A percentile compares a stretch with the other conserved stretches of the same genome.
Conservation (phyloP, 495 filamentous ascomycete genomes). For the Physcia stellaris region DNA sequence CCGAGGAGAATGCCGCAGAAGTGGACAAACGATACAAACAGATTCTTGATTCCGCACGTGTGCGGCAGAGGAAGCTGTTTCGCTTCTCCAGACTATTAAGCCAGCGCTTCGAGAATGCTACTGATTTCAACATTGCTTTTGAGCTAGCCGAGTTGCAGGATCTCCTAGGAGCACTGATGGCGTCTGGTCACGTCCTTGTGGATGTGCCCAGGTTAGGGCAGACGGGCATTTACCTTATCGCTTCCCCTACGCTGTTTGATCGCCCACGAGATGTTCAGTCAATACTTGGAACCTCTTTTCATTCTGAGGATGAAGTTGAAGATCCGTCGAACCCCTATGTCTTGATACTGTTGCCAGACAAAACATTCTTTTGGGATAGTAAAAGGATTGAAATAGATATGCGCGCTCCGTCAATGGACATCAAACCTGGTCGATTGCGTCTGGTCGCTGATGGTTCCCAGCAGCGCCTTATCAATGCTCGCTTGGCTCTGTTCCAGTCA, state of each 20-base stretch:
- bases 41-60: slow-evolving; percentile 85
- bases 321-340: slow-evolving; percentile 68
- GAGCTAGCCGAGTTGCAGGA: slow-evolving; percentile 48
- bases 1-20: slow-evolving; percentile 69
- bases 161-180: slow-evolving; percentile 68
- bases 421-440: slow-evolving; percentile 76
- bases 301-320: slow-evolving; percentile 54
- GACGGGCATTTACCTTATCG: slow-evolving; percentile 69
- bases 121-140: slow-evolving; percentile 76
- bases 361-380: slow-evolving; percentile 70
- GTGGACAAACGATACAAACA: slow-evolving; percentile 97
- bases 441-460: slow-evolving; percentile 83
- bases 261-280: slow-evolving; percentile 67
- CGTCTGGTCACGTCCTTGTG: slow-evolving; percentile 73
- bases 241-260: slow-evolving; percentile 62
- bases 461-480: slow-evolving; percentile 61
- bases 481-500: slow-evolving; percentile 57
- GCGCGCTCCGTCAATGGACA: slow-evolving; percentile 65
- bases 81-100: slow-evolving; percentile 78
- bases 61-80: slow-evolving; percentile 78
- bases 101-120: slow-evolving; percentile 89
- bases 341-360: slow-evolving; percentile 71
- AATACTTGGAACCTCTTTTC: slow-evolving; percentile 78
- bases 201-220: slow-evolving; percentile 50
- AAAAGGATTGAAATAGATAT: slow-evolving; percentile 54